These are phyloP conservation scores for Linaria vulgaris DNA, from an alignment of 257 asterid species.

Conservation along the genomic window DNA sequence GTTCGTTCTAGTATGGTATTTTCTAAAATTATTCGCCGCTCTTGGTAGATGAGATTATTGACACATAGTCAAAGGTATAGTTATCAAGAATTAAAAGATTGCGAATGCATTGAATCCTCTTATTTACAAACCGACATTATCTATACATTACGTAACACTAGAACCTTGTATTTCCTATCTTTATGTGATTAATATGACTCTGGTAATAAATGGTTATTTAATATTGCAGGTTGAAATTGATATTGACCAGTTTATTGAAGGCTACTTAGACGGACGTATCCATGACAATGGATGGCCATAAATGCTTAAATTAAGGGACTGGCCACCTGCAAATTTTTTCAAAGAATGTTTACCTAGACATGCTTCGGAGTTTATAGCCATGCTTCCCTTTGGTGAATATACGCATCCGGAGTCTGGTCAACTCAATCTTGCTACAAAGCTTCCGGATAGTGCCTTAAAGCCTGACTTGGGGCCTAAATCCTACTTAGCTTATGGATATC, in stretches of 20 bases:
- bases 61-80: no score
- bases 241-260: slow-evolving; percentile 50
- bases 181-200: no score
- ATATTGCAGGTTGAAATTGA: slow-evolving; percentile 49
- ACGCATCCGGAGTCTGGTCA: slow-evolving; percentile 53
- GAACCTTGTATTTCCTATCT: no score
- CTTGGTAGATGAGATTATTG: no score
- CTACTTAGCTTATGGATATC: slow-evolving; percentile 62
- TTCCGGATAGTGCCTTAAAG: slow-evolving; percentile 34
- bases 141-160: no score
- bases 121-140: no score
- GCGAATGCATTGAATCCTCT: no score
- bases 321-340: slow-evolving; percentile 53
- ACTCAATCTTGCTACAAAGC: slow-evolving; percentile 53
- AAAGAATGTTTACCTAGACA: slow-evolving; percentile 54
- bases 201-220: not conserved
- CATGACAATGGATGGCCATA: slow-evolving; percentile 43
- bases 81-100: no score
- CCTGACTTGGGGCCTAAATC: slow-evolving; percentile 80
- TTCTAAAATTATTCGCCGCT: no score
- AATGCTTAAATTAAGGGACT: slow-evolving; percentile 67
- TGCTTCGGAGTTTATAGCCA: slow-evolving; percentile 46
- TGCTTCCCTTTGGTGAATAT: slow-evolving; percentile 65
- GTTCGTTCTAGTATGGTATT: no score
- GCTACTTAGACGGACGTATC: slow-evolving; percentile 48